These are phyloP conservation scores for Dendrobium catenatum DNA, from an alignment of 106 monocot genomes.

Conservation along the genomic window DNA sequence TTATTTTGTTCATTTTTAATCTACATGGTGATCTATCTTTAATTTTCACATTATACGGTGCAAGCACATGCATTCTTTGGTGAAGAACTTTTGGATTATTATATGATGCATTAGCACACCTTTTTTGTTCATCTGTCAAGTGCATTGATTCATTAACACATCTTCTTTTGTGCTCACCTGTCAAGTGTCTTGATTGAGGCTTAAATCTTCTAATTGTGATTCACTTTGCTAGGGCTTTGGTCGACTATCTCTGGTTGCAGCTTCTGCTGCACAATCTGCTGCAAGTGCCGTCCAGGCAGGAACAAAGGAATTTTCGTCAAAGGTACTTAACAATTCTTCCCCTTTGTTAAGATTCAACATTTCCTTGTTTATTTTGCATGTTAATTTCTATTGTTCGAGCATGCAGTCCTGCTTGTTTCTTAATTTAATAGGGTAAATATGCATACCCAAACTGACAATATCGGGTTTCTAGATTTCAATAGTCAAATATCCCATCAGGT, in stretches of 20 bases:
- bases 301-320: conserved; percentile 32
- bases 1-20: background rate
- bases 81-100: background rate
- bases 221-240: conserved; percentile 24
- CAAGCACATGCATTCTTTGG: background rate
- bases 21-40: background rate
- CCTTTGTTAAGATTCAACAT: background rate
- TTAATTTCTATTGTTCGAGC: background rate
- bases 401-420: background rate
- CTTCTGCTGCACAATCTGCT: conserved; percentile 40
- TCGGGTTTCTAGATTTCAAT: background rate
- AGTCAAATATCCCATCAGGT: background rate
- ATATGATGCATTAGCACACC: background rate
- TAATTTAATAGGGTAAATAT: background rate
- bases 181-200: background rate
- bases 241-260: conserved; percentile 26
- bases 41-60: background rate
- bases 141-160: background rate
- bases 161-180: background rate
- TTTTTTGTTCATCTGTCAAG: background rate
- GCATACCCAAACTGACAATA: background rate
- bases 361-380: background rate
- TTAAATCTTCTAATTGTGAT: background rate
- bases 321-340: conserved; percentile 15
- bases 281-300: conserved; percentile 23